These are phyloP conservation scores for Noccaea caerulescens DNA, from an alignment of 345 rosid genomes.

Conservation along the genomic window DNA sequence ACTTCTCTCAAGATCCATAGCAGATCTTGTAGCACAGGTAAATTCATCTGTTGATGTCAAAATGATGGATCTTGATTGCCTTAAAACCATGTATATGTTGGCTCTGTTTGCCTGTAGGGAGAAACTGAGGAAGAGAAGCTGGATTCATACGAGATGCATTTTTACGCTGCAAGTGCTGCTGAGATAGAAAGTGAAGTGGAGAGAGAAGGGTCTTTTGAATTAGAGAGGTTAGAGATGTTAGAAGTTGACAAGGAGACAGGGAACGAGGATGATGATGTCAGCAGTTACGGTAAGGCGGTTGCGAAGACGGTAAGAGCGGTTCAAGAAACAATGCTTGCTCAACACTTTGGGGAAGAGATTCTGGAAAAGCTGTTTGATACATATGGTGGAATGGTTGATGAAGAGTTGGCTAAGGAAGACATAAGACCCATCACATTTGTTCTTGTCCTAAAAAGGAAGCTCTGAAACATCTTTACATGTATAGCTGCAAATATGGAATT, in stretches of 20 bases:
- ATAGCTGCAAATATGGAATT: neutral
- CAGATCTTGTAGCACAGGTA: conserved; percentile 62
- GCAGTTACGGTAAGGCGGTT: conserved; percentile 62
- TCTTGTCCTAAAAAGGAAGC: conserved; percentile 62
- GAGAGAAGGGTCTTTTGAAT: conserved; percentile 62
- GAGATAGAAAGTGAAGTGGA: conserved; percentile 70
- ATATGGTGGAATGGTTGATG: conserved; percentile 60
- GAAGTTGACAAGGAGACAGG: conserved; percentile 46
- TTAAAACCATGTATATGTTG: too few relatives aligned
- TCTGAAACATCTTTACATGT: conserved; percentile 35
- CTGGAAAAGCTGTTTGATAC: conserved; percentile 64
- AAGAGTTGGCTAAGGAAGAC: conserved; percentile 62
- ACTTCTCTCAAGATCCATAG: conserved; percentile 62
- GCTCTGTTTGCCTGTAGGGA: conserved; percentile 49
- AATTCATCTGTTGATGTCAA: neutral
- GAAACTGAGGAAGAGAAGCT: conserved; percentile 67
- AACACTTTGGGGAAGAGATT: conserved; percentile 72
- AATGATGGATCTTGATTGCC: conserved; percentile 13
- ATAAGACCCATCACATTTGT: conserved; percentile 66
- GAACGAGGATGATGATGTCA: conserved; percentile 18
- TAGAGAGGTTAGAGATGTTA: conserved; percentile 58
- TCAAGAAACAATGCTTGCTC: conserved; percentile 74
- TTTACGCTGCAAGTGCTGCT: conserved; percentile 68
- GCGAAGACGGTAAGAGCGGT: conserved; percentile 84
- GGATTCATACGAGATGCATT: conserved; percentile 72